A percentile compares a stretch with the other conserved stretches of the same genome.
These are phyloP conservation scores for Podaxis mareebaensis DNA, from an alignment of 768 basidiomycete genomes.

Conservation along the genomic window DNA sequence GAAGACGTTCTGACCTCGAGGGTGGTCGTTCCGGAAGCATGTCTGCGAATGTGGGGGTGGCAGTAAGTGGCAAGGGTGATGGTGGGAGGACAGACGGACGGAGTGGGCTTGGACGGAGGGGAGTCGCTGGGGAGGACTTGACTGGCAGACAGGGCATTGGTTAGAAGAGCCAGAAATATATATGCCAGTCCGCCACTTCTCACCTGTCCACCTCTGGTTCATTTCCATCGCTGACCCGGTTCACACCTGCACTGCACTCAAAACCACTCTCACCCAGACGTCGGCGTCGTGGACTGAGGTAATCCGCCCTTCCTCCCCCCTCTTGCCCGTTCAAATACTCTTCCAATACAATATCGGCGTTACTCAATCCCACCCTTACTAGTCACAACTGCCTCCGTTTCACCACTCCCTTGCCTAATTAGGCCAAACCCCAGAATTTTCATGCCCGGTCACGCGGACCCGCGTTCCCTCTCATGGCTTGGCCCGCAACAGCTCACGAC, in stretches of 20 bases:
- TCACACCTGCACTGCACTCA: background rate
- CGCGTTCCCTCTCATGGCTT: background rate
- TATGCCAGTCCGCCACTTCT: background rate
- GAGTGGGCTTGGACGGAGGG: background rate
- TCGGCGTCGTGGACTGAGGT: conserved; percentile 2
- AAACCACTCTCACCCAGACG: too few species aligned
- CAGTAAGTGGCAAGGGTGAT: background rate
- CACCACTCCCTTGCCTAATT: background rate
- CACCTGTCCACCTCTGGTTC: background rate
- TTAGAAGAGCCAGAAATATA: background rate
- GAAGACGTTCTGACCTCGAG: conserved; percentile 20
- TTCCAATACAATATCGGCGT: too few species aligned
- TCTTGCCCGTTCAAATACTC: too few species aligned
- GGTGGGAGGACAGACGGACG: background rate
- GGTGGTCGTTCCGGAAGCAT: conserved; percentile 17
- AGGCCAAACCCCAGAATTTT: conserved; percentile 13
- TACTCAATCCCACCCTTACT: too few species aligned
- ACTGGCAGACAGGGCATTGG: background rate
- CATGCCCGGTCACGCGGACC: conserved; percentile 5
- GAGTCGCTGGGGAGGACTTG: background rate
- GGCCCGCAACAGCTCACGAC: background rate
- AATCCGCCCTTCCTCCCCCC: background rate
- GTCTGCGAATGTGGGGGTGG: background rate
- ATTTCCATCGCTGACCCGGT: background rate
- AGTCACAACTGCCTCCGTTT: conserved; percentile 2